Percentiles rank a stretch among this genome's conserved stretches.
These are phyloP conservation scores for Fusarium sp. DNA, from an alignment of 2,329 filamentous ascomycete species.

Conservation along the genomic window DNA sequence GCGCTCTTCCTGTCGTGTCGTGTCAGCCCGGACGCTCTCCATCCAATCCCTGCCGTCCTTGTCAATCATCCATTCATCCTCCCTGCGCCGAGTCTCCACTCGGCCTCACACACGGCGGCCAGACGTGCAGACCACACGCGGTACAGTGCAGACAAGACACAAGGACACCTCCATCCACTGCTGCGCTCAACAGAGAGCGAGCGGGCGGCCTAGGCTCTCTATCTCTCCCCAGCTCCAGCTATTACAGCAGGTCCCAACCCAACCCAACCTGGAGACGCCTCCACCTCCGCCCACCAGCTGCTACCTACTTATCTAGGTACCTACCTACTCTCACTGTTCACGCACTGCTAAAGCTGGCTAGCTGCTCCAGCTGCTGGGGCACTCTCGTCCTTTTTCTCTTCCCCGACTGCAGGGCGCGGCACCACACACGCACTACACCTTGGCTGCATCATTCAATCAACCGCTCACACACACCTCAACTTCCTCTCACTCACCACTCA, in stretches of 20 bases:
- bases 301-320: constrained; percentile 8
- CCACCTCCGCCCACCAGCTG: constrained; percentile 37
- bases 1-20: constrained; percentile 39
- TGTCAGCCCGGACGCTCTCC: constrained; percentile 52
- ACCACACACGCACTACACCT: constrained; percentile 29
- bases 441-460: constrained; percentile 48
- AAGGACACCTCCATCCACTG: too few species aligned
- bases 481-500: constrained; percentile 25
- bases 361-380: constrained; percentile 11
- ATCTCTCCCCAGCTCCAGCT: constrained; percentile 1
- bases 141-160: constrained; percentile 15
- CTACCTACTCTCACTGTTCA: constrained; percentile 4
- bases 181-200: constrained; percentile 1
- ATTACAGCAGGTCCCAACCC: constrained; percentile 23
- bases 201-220: background rate
- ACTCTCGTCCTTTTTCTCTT: constrained; percentile 13
- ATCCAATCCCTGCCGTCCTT: constrained; percentile 51
- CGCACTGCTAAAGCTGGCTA: constrained; percentile 10
- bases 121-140: constrained; percentile 14
- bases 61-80: constrained; percentile 38
- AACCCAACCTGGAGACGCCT: constrained; percentile 8
- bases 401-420: constrained; percentile 8
- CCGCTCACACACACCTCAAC: constrained; percentile 18
- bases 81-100: constrained; percentile 45
- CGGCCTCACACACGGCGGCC: constrained; percentile 45